Conservation (phyloP, 2,329 filamentous ascomycete species). For the Paracorniculantispora psalliotae region DNA sequence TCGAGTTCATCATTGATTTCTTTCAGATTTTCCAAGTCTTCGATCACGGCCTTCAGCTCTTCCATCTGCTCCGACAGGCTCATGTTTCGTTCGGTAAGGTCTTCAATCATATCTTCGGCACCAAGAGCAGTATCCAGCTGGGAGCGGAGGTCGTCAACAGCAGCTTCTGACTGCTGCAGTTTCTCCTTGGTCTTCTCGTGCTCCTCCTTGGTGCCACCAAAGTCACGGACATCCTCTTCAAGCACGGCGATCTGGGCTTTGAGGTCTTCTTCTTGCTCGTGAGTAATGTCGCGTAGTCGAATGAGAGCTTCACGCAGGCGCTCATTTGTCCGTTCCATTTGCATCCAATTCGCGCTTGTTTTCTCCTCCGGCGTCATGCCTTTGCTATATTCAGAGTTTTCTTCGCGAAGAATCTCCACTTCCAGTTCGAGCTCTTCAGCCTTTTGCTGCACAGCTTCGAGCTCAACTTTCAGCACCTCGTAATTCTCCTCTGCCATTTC, state of each 20-base stretch:
- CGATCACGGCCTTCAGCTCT: conserved; percentile 73
- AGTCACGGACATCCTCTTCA: conserved; percentile 68
- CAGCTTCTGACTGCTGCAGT: conserved; percentile 64
- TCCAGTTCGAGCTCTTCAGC: conserved; percentile 84
- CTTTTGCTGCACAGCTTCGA: conserved; percentile 70
- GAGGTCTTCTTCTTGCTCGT: conserved; percentile 77
- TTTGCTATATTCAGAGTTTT: conserved; percentile 77
- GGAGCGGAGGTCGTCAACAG: conserved; percentile 79
- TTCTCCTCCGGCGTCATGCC: conserved; percentile 87
- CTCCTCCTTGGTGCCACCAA: conserved; percentile 61
- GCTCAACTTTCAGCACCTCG: conserved; percentile 74
- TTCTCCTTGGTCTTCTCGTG: conserved; percentile 68
- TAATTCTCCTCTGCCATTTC: conserved; percentile 96
- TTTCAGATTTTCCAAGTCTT: conserved; percentile 82
- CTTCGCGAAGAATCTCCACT: conserved; percentile 78
- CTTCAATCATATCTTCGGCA: conserved; percentile 90
- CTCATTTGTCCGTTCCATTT: conserved; percentile 88
- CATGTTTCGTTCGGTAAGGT: conserved; percentile 83
- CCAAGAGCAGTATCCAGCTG: conserved; percentile 86
- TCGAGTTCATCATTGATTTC: conserved; percentile 95
- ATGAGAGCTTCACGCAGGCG: conserved; percentile 80
- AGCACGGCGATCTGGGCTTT: conserved; percentile 68
- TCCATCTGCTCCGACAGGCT: conserved; percentile 76
- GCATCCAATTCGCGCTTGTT: conserved; percentile 80
- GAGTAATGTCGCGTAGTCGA: conserved; percentile 77